Base-by-base conservation (phyloP, 2,329 filamentous ascomycete genomes). In the Niveomyces coronatus region DNA sequence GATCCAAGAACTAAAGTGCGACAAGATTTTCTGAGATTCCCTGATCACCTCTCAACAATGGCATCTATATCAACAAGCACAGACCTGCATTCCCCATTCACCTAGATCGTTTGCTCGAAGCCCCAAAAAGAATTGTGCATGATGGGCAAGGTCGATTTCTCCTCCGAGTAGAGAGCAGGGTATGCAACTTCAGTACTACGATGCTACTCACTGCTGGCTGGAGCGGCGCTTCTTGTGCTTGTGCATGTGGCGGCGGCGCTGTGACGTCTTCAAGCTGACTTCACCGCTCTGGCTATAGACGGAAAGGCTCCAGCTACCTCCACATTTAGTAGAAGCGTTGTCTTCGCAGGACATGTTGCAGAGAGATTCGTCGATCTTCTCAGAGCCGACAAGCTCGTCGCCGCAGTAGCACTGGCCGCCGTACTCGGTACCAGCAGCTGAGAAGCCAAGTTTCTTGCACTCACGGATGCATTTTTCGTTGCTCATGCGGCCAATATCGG, bases 361-460 rank as follows among this genome's bases (percentile, higher is more conserved):
- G 10, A 49, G 46, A 7, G 50, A 54, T 4, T 69, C 67, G 31
- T 63, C 61, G 14, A 74, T 48, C 44, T 59, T 56, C 33, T 59
- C 52, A 19, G 58, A 62, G 29, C 57, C 55, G 5, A 44, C 37
- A 17, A 54, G 47, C 18, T 49, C 45, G 39, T 59, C 53, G 33
- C 61, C 66, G 46, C 70, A 77, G 56, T 65, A 76, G 55, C 72
- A 76, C 50, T 75, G 64, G n/a, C 56, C 55, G 16, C 55, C 58
- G 45, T 67, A 71, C 50, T 76, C 68, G 1, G 71, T 56, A 6
- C 70, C 71, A 6, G 70, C 69, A 30, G 68, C 59, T 6, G 47
- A 47, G 49, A 58, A 68, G 13, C 62, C 61, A 10, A 55, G 52
- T 6, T 40, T 45, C 7, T 62, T 53, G 52, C 73, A 77, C 51